A percentile compares a stretch with the other conserved stretches of the same genome.
phyloP scores from a whole-genome alignment of 116 monocot species.

The Posidonia oceanica region DNA sequence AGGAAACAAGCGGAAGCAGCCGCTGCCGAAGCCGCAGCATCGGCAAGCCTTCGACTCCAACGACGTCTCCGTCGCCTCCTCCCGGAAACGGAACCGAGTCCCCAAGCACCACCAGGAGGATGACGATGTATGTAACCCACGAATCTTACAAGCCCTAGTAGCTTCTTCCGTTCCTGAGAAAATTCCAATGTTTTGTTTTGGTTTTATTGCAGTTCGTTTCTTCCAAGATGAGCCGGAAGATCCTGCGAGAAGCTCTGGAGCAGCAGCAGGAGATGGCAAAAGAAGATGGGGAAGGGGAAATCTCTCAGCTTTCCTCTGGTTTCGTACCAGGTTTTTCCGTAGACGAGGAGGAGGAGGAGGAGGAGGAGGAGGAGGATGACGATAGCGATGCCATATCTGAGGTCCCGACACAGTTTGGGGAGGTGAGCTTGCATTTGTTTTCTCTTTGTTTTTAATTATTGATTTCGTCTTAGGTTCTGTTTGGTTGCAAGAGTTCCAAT shows the following conservation, averaged over 20 bases:
- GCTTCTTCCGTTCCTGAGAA: not conserved
- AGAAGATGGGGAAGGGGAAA: slow-evolving; percentile 26
- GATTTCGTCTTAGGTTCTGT: not conserved
- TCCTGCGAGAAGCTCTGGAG: slow-evolving; percentile 54
- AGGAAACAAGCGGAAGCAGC: slow-evolving; percentile 56
- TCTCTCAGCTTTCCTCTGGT: not conserved
- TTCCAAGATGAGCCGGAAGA: slow-evolving; percentile 60
- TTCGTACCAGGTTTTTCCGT: slow-evolving; percentile 12
- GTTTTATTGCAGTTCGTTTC: slow-evolving; percentile 36
- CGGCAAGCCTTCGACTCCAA: slow-evolving; percentile 28
- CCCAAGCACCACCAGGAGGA: slow-evolving; percentile 57
- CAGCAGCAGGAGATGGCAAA: slow-evolving; percentile 68
- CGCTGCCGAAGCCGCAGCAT: slow-evolving; percentile 8
- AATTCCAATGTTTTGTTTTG: not conserved
- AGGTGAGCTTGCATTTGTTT: not conserved
- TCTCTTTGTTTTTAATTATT: not conserved
- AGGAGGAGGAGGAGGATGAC: slow-evolving; percentile 21
- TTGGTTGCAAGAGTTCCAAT: too few species aligned
- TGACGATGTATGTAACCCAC: slow-evolving; percentile 31
- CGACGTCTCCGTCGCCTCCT: slow-evolving; percentile 33
- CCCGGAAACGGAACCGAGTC: slow-evolving; percentile 33
- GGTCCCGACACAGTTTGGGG: not conserved
- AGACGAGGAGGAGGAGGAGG: slow-evolving; percentile 18
- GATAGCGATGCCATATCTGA: slow-evolving; percentile 6
- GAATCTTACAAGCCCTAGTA: not conserved